Evolutionary conservation across 106 monocot genomes (phyloP), one percentile per base, ranked within the genome.

Genomic region (Apostasia ramifera): DNA sequence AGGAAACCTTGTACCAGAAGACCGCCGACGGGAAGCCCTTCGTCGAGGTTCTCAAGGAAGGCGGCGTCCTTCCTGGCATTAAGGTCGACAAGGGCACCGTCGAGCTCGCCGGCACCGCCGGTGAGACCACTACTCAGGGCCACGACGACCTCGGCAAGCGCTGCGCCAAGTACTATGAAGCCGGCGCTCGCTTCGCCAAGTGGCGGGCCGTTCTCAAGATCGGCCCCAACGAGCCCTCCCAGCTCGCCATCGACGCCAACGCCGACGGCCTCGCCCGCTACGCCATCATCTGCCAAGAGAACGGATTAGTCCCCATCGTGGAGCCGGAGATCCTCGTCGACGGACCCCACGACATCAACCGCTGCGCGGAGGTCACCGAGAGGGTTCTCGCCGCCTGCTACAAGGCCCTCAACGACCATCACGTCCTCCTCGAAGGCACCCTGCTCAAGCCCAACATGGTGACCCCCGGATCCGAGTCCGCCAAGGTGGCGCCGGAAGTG

Each of bases 371-470:
- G 38, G 72, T 81, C 53, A 81, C 77, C 0, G 77, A 81, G 61
- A 53, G 60, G 13, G 81, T 81, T 43, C 77, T 81, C 40, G 81
- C 81, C 15, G 81, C 81, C 40, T 81, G 81, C 77, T 77, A 81
- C 81, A 81, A 81, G 61, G 81, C 81, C 2, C 63, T 77, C 13
- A 81, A 81, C 8, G 81, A 81, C 40, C 76, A 81, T 3, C 59
- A 77, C 2, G 83, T 83, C 6, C 83, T 83, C 38, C 75, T 83
- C 48, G 83, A 83, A 41, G 83, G 83, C 12, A 71, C 83, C 3
- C 74, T 83, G 0, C 55, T 83, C 55, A 83, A 83, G 57, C 83
- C 83, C 3, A 83, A 79, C 76, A 83, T 83, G 83, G 83, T 83
- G 6, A 81, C 77, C 8, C 77, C 81, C 1, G 81, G 81, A 0